These are phyloP conservation scores for Pholiota adiposa DNA, from an alignment of 1,284 basidiomycete genomes.

Conservation along the genomic window DNA sequence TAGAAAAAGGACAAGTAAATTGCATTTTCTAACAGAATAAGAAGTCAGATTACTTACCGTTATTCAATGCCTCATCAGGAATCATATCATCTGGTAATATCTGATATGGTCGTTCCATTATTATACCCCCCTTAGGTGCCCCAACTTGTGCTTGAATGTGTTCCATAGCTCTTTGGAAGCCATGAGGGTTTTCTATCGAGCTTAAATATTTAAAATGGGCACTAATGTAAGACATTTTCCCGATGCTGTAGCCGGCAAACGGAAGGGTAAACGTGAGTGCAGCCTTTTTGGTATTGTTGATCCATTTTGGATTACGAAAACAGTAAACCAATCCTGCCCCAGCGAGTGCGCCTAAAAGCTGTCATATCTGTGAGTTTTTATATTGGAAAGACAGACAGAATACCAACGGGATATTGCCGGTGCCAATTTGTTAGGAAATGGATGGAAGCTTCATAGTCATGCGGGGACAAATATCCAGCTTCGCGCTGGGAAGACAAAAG, in stretches of 20 bases:
- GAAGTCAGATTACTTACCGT: slow-evolving; percentile 7
- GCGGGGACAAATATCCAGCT: slow-evolving; percentile 50
- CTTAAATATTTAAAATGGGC: slow-evolving; percentile 43
- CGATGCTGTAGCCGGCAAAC: slow-evolving; percentile 31
- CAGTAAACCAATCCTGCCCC: slow-evolving; percentile 21
- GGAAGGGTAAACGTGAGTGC: slow-evolving; percentile 23
- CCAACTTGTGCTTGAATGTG: slow-evolving; percentile 43
- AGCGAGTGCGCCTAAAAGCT: slow-evolving; percentile 29
- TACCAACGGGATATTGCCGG: slow-evolving; percentile 42
- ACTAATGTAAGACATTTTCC: slow-evolving; percentile 24
- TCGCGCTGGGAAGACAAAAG: slow-evolving; percentile 66
- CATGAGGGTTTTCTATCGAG: slow-evolving; percentile 45
- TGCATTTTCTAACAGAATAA: background rate
- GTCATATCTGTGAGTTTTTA: slow-evolving; percentile 6
- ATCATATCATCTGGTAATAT: slow-evolving; percentile 15
- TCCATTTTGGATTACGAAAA: slow-evolving; percentile 27
- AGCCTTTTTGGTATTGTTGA: slow-evolving; percentile 1
- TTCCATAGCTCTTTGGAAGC: slow-evolving; percentile 52
- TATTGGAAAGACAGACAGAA: slow-evolving; percentile 2
- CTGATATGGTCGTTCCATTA: slow-evolving; percentile 29
- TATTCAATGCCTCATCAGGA: slow-evolving; percentile 6
- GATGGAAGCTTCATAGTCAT: slow-evolving; percentile 58
- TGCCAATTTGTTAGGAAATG: slow-evolving; percentile 53
- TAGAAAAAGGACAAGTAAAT: background rate
- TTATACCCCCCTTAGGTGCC: slow-evolving; percentile 25